Evolutionary conservation across 345 rosid genomes (phyloP).

Genomic region (Sapria himalayana): DNA sequence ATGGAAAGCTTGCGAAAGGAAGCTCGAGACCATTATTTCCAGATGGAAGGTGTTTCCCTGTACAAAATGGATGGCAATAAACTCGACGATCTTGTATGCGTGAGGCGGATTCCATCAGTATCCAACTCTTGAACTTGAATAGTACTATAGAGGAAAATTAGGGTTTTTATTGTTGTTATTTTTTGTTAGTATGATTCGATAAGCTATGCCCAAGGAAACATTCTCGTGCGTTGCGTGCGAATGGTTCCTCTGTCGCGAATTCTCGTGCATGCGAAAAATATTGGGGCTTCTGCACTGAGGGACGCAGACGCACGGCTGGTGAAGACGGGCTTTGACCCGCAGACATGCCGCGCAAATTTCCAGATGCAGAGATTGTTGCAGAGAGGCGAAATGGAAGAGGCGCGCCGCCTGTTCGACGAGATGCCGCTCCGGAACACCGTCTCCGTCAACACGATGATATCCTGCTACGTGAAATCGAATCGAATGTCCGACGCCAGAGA

Average conservation of each 20-base stretch:
- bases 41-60: slow-evolving; percentile 61
- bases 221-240: no score
- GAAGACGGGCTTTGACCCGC: slow-evolving; percentile 58
- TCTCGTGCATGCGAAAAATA: no score
- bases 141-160: no score
- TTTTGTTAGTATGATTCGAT: no score
- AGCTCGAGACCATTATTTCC: slow-evolving; percentile 49
- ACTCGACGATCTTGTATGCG: slow-evolving; percentile 85
- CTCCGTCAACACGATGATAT: slow-evolving; percentile 42
- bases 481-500: slow-evolving; percentile 28
- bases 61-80: slow-evolving; percentile 97
- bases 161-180: no score
- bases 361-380: slow-evolving; percentile 13
- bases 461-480: slow-evolving; percentile 37
- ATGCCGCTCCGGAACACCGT: slow-evolving; percentile 53
- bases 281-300: no score
- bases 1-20: slow-evolving; percentile 79
- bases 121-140: no score
- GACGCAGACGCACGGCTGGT: slow-evolving; percentile 66
- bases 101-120: no score
- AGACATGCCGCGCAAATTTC: slow-evolving; percentile 43
- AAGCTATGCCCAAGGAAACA: no score
- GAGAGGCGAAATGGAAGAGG: slow-evolving; percentile 24
- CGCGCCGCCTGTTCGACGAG: slow-evolving; percentile 57
- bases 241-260: no score